A percentile compares a stretch with the other conserved stretches of the same genome.
Evolutionary conservation across 2,329 filamentous ascomycete species (phyloP).

Genomic region (Exophiala xenobiotica): DNA sequence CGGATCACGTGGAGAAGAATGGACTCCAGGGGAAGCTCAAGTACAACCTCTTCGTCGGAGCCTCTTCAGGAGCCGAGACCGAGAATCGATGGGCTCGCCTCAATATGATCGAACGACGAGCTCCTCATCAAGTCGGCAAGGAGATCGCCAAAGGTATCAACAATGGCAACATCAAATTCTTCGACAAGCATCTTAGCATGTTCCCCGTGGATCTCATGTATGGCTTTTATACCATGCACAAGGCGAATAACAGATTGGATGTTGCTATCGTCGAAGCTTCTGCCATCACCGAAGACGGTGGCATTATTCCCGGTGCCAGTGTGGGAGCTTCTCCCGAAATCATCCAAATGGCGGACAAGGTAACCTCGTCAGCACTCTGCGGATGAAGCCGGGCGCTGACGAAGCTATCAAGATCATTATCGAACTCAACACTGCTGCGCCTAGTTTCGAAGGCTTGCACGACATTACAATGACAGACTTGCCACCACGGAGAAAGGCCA

Average conservation of each 20-base stretch:
- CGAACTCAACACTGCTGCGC: conserved; percentile 84
- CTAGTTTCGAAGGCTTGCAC: conserved; percentile 82
- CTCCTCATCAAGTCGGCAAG: conserved; percentile 87
- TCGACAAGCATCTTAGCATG: conserved; percentile 92
- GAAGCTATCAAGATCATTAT: conserved; percentile 66
- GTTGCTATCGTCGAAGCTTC: conserved; percentile 83
- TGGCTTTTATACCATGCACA: conserved; percentile 82
- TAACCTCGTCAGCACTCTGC: conserved; percentile 29
- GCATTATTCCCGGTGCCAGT: conserved; percentile 81
- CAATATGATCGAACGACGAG: conserved; percentile 85
- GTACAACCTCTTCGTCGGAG: conserved; percentile 84
- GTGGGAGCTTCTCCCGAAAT: conserved; percentile 84
- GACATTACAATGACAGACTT: conserved; percentile 88
- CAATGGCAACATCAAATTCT: conserved; percentile 83
- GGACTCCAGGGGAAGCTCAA: conserved; percentile 77
- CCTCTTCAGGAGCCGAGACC: conserved; percentile 84
- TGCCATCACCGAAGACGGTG: conserved; percentile 83
- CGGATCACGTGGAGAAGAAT: conserved; percentile 87
- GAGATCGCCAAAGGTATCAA: conserved; percentile 89
- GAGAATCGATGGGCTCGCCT: conserved; percentile 87
- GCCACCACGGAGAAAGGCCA: conserved; percentile 71
- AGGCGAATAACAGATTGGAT: conserved; percentile 70
- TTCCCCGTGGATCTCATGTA: conserved; percentile 76
- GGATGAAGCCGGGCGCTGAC: background rate
- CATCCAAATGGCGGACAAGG: conserved; percentile 86